Evolutionary conservation across 306 rosid species (phyloP), one percentile per base, ranked within the genome.

Genomic region (Rosa persica): DNA sequence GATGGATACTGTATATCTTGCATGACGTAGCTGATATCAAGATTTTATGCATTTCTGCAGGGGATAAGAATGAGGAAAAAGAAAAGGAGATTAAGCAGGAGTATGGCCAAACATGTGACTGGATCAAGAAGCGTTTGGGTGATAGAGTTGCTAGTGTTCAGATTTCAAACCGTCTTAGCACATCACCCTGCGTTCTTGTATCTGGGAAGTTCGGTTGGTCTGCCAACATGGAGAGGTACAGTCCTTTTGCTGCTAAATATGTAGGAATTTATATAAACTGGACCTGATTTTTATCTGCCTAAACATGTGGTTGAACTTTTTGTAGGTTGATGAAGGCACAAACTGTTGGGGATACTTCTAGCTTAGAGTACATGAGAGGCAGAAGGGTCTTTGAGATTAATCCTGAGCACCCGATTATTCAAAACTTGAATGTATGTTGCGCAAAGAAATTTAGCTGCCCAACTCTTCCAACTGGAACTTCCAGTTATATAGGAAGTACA

Each of bases 201-300:
- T 87, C 99, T 55, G 99, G 99, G 84, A 93, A 90, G 86, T 93
- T 93, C 72, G 99, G 99, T 80, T 96, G 99, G 99, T 96, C 98
- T 74, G 99, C 98, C 66, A 96, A 96, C 85, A 96, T 96, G 99
- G 99, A 96, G 82, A 96, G 97, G 98, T 89, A 62, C 60, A 74
- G 47, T 34, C 25, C 40, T 70, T 77, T 36, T 77, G 15, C 42
- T 57, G 70, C n/a, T 72, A 25, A 30, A 42, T 72, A 61, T 47
- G 58, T 78, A 77, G 12, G 55, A 48, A 54, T 49, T 69, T 23
- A 42, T 48, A 47, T 64, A 25, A 52, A 70, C 23, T 44, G 44
- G 43, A 22, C 76, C 78, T 79, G 43, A 87, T 61, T 27, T 8
- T 44, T 44, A 61, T 60, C 78, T 7, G 5, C 17, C 46, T 30